Percentiles rank a stretch among this genome's conserved stretches.
phyloP scores from a whole-genome alignment of 352 stramenopile species.

The Discostella stelligera region DNA sequence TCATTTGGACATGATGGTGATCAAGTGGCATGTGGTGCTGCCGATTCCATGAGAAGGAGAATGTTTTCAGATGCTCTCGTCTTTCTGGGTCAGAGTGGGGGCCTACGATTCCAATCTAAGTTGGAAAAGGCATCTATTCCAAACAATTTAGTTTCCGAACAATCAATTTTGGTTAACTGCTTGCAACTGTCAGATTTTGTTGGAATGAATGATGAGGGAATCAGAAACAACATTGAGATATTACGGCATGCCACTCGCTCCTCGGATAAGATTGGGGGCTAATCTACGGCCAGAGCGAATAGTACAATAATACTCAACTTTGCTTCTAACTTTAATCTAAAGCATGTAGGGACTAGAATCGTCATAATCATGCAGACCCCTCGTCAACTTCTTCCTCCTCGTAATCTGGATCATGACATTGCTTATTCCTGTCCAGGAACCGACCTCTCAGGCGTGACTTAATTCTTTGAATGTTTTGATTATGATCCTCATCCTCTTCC shows the following conservation, averaged over 20 bases:
- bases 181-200: not conserved
- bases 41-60: not conserved
- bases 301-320: no score
- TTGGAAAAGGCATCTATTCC: not conserved
- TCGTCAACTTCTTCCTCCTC: no score
- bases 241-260: not conserved
- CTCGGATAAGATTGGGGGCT: not conserved
- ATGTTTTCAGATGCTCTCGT: not conserved
- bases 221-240: not conserved
- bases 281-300: no score
- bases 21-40: not conserved
- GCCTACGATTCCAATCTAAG: not conserved
- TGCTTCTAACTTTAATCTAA: no score
- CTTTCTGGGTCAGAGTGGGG: not conserved
- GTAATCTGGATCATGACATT: not conserved
- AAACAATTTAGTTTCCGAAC: not conserved
- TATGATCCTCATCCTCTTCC: not conserved
- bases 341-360: no score
- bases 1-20: not conserved
- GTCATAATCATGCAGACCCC: no score
- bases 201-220: not conserved
- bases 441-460: not conserved
- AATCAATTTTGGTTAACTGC: not conserved
- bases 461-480: not conserved
- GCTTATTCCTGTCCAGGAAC: not conserved